Conservation (phyloP, 148 eudicot species). For the Camellia japonica region DNA sequence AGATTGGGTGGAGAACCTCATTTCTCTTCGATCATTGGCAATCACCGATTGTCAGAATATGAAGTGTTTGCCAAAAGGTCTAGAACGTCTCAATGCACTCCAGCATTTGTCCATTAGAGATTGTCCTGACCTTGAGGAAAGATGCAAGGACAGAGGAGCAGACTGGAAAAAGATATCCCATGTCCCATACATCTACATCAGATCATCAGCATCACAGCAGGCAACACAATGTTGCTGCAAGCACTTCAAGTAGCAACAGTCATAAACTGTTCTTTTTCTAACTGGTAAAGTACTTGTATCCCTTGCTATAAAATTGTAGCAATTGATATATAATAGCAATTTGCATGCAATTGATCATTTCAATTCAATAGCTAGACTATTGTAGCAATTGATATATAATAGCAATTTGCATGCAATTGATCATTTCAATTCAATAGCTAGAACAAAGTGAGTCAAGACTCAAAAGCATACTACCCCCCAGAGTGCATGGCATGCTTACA, state of each 20-base stretch:
- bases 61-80: conserved; percentile 17
- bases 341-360: background rate
- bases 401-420: background rate
- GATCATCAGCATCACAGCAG: conserved; percentile 9
- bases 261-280: background rate
- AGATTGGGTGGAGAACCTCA: conserved; percentile 18
- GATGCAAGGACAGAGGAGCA: conserved; percentile 9
- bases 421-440: background rate
- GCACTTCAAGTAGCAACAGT: background rate
- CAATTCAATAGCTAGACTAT: background rate
- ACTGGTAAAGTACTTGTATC: background rate
- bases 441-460: background rate
- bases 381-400: background rate
- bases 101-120: conserved; percentile 26
- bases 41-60: conserved; percentile 20
- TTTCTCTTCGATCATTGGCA: conserved; percentile 19
- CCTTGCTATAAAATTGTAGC: background rate
- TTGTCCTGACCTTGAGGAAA: conserved; percentile 20
- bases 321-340: background rate
- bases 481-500: background rate
- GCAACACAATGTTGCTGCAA: background rate
- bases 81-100: conserved; percentile 13
- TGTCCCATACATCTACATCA: conserved; percentile 14
- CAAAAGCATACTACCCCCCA: background rate
- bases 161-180: conserved; percentile 24